Evolutionary conservation across 495 filamentous ascomycete species (phyloP), one percentile per base, ranked within the genome.

Genomic region (Hypoxylon lenormandii): DNA sequence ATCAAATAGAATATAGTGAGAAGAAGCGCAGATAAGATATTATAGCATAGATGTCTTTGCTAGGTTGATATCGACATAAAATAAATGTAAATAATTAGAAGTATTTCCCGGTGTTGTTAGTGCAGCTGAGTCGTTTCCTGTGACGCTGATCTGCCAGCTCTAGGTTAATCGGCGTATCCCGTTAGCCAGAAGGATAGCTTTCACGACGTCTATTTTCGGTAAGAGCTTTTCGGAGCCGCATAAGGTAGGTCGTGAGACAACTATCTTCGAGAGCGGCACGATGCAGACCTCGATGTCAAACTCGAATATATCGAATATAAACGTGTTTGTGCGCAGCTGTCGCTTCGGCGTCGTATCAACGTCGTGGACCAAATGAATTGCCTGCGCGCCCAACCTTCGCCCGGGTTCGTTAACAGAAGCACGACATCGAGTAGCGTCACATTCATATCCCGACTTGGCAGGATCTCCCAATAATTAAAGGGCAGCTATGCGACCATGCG

Each of bases 341-440:
- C 37, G 22, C 40, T 38, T 52, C 37, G 5, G n/a, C 26, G 8
- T 56, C 26, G 18, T 46, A 33, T 52, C 33, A 16, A 4, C 36
- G 45, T 56, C 60, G 55, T 57, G 55, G 33, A 18, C 26, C 45
- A 38, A 56, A 65, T 52, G 56, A 48, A 51, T 21, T 47, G 37
- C 30, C 33, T 21, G 18, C 19, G 3, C 28, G 21, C 8, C 28
- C 13, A 49, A 7, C 40, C 26, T 48, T 42, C 21, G 47, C 30
- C 49, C 56, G 28, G 18, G 28, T 38, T 26, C 12, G 40, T 28
- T 4, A 54, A 22, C 6, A 60, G n/a, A 57, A 66, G 68, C 68
- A 71, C 56, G 57, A 66, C 68, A 66, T 66, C 47, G 61, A 45
- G 40, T 52, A 38, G 30, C 55, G 68, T 71, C 13, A 36, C 57